Conservation (phyloP, 2,329 filamentous ascomycete species). For the Zasmidium citrigriseum region DNA sequence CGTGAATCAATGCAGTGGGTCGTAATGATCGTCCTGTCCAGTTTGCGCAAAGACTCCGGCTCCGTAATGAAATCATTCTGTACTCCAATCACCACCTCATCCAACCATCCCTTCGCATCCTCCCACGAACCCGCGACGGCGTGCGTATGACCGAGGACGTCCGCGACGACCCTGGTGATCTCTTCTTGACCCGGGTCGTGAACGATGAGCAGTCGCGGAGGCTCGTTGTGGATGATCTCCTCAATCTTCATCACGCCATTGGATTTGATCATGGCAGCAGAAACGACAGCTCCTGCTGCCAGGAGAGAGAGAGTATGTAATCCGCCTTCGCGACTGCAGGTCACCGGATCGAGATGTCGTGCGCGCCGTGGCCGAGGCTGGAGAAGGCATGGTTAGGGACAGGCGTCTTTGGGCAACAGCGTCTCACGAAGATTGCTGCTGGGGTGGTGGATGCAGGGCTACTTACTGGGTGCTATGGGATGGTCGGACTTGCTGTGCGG, state of each 20-base stretch:
- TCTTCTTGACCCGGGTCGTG: constrained; percentile 71
- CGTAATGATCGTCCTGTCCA: constrained; percentile 69
- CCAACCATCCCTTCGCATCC: constrained; percentile 56
- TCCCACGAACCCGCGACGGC: constrained; percentile 59
- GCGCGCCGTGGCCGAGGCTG: constrained; percentile 31
- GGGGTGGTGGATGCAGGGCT: constrained; percentile 9
- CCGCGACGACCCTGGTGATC: constrained; percentile 74
- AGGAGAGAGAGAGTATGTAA: constrained; percentile 11
- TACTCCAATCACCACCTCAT: constrained; percentile 69
- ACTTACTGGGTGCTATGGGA: constrained; percentile 30
- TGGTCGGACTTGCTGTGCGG: constrained; percentile 29
- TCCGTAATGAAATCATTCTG: constrained; percentile 57
- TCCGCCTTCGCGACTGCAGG: constrained; percentile 20
- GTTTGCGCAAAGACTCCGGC: constrained; percentile 59
- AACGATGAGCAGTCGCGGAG: constrained; percentile 55
- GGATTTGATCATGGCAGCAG: constrained; percentile 24
- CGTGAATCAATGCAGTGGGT: constrained; percentile 73
- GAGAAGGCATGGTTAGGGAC: constrained; percentile 2
- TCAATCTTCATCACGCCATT: constrained; percentile 34
- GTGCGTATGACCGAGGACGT: constrained; percentile 75
- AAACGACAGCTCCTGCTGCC: constrained; percentile 16
- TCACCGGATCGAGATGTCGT: constrained; percentile 37
- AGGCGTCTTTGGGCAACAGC: not conserved
- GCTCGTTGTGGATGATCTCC: constrained; percentile 34
- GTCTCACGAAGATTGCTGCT: constrained; percentile 4